Percentiles rank a stretch among this genome's conserved stretches.
phyloP scores from a whole-genome alignment of 2,329 filamentous ascomycete genomes.

The Elsinoe australis region DNA sequence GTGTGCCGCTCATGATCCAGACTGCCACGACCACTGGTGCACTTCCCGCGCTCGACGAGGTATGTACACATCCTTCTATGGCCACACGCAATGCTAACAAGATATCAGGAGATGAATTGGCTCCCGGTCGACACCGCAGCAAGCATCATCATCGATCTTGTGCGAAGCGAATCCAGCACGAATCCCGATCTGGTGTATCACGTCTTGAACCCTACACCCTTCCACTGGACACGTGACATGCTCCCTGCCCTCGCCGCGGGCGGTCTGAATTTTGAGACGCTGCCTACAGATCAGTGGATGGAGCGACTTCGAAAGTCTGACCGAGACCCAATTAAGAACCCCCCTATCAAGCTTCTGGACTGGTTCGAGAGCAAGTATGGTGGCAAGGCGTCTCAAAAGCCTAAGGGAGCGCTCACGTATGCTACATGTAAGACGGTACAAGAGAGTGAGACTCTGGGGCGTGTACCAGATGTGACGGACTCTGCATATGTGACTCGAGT shows the following conservation, averaged over 20 bases:
- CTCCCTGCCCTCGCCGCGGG: conserved; percentile 40
- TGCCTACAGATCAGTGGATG: conserved; percentile 24
- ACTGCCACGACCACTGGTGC: conserved; percentile 41
- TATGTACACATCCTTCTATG: no score
- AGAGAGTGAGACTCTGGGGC: not conserved
- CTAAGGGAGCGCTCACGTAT: not conserved
- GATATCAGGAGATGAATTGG: no score
- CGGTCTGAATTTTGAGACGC: conserved; percentile 22
- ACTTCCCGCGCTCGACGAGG: conserved; percentile 39
- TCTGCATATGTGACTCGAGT: not conserved
- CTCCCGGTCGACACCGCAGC: conserved; percentile 19
- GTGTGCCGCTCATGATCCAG: conserved; percentile 44
- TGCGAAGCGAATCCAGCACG: conserved; percentile 1
- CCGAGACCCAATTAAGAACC: conserved; percentile 26
- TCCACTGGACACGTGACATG: conserved; percentile 48
- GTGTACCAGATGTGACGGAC: not conserved
- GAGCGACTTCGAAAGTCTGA: conserved; percentile 22
- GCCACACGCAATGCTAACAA: no score
- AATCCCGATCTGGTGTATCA: conserved; percentile 19
- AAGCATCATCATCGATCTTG: conserved; percentile 17
- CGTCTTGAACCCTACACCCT: conserved; percentile 44
- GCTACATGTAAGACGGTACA: not conserved
- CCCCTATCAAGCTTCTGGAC: conserved; percentile 29
- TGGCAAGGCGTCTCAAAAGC: conserved; percentile 1
- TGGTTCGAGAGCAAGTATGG: conserved; percentile 29